phyloP scores from a whole-genome alignment of 345 rosid genomes.

The Melaleuca alternifolia region DNA sequence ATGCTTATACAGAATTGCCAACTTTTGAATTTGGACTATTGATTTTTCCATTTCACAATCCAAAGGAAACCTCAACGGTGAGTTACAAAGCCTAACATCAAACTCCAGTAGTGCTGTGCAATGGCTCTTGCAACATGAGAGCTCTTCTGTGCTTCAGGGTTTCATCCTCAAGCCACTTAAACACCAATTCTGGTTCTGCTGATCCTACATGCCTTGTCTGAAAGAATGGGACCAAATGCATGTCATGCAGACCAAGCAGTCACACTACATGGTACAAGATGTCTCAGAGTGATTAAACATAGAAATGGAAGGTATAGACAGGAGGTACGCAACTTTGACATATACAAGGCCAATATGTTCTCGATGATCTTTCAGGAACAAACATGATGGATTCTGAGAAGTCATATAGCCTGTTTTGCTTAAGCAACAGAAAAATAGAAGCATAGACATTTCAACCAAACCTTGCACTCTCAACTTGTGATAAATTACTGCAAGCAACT shows the following conservation, averaged over 20 bases:
- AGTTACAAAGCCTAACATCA: background rate
- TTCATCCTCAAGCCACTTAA: background rate
- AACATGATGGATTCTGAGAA: background rate
- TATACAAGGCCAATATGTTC: background rate
- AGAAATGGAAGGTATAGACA: background rate
- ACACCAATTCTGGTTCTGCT: background rate
- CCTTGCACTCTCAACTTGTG: background rate
- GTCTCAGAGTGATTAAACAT: background rate
- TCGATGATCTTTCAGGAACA: background rate
- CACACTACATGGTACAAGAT: background rate
- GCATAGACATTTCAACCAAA: background rate
- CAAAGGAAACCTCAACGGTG: background rate
- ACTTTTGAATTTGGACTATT: background rate
- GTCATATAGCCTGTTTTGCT: background rate
- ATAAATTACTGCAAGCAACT: too few species aligned
- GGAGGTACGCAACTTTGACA: background rate
- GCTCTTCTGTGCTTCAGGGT: background rate
- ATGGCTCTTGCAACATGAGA: background rate
- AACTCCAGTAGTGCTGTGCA: background rate
- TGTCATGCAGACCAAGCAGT: background rate
- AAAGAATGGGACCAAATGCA: background rate
- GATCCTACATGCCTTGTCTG: background rate
- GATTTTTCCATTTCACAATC: background rate
- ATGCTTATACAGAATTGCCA: background rate
- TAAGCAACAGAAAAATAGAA: background rate